These are phyloP conservation scores for Acarospora socialis DNA, from an alignment of 2,329 filamentous ascomycete species.

Conservation along the genomic window DNA sequence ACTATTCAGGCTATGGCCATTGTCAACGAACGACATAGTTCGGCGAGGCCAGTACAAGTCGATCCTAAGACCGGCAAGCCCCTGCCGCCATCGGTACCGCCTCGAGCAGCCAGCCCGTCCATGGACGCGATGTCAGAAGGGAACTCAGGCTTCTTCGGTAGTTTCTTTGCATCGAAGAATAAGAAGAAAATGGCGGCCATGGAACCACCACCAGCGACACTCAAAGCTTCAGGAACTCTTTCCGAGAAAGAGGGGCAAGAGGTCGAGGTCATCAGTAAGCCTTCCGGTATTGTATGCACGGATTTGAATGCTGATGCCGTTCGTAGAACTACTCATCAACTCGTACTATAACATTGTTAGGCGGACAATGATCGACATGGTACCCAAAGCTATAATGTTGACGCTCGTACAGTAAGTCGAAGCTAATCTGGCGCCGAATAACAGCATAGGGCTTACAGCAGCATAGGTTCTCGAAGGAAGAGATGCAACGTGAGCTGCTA, in stretches of 20 bases:
- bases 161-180: conserved; percentile 98
- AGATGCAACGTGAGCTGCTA: conserved; percentile 94
- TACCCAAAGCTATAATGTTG: conserved; percentile 97
- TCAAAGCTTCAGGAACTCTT: conserved; percentile 87
- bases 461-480: conserved; percentile 76
- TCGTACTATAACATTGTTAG: conserved; percentile 98
- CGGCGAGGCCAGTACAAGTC: conserved; percentile 76
- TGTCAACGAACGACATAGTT: conserved; percentile 80
- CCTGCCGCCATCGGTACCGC: conserved; percentile 53
- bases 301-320: neutral
- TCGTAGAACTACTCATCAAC: conserved; percentile 73
- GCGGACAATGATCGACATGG: conserved; percentile 99
- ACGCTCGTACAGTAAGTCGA: conserved; percentile 76
- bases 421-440: neutral
- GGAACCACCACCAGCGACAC: conserved; percentile 81
- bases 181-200: conserved; percentile 99
- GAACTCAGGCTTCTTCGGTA: conserved; percentile 85
- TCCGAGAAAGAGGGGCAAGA: conserved; percentile 91
- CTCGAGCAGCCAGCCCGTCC: conserved; percentile 61
- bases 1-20: conserved; percentile 71
- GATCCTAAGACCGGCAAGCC: conserved; percentile 98
- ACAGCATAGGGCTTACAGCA: conserved; percentile 13
- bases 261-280: conserved; percentile 94
- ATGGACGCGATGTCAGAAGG: conserved; percentile 42
- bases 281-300: neutral